Percentiles rank a stretch among this genome's conserved stretches.
Conservation (phyloP, 2,329 filamentous ascomycete genomes). For the Trichoderma sp. region DNA sequence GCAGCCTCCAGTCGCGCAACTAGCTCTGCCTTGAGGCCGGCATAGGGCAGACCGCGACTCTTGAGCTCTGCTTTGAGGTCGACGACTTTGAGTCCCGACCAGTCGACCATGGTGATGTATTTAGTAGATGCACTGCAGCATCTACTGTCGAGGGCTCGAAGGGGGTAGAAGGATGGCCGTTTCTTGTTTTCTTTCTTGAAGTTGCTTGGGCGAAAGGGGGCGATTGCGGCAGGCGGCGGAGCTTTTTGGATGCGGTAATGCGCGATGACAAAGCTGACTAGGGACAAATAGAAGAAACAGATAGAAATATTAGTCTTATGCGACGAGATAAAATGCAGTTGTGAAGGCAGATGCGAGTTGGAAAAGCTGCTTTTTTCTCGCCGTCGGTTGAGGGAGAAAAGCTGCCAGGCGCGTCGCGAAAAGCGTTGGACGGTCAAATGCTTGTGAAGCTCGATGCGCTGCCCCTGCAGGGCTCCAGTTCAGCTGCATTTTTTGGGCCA, state of each 20-base stretch:
- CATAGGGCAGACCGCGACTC: conserved; percentile 65
- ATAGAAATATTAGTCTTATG: not conserved
- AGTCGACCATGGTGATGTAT: conserved; percentile 49
- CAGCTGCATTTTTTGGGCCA: conserved; percentile 7
- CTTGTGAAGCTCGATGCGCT: conserved; percentile 1
- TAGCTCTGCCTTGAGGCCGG: conserved; percentile 71
- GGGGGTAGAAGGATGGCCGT: not conserved
- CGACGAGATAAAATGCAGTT: not conserved
- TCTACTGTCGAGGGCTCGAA: not conserved
- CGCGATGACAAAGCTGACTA: not conserved
- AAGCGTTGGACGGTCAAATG: conserved; percentile 5
- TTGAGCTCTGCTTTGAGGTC: conserved; percentile 77
- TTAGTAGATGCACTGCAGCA: not conserved
- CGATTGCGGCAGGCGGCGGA: not conserved
- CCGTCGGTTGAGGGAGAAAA: conserved; percentile 10
- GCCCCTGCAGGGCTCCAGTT: conserved; percentile 11
- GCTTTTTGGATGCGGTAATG: not conserved
- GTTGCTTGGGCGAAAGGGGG: not conserved
- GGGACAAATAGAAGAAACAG: not conserved
- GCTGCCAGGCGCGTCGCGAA: conserved; percentile 23
- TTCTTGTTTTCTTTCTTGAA: not conserved
- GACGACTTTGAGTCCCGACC: conserved; percentile 67
- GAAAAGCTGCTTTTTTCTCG: not conserved
- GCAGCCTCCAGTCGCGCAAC: conserved; percentile 60
- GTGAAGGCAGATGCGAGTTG: not conserved